Conservation (phyloP, 2,329 filamentous ascomycete genomes). For the Dichotomopilus funicola region DNA sequence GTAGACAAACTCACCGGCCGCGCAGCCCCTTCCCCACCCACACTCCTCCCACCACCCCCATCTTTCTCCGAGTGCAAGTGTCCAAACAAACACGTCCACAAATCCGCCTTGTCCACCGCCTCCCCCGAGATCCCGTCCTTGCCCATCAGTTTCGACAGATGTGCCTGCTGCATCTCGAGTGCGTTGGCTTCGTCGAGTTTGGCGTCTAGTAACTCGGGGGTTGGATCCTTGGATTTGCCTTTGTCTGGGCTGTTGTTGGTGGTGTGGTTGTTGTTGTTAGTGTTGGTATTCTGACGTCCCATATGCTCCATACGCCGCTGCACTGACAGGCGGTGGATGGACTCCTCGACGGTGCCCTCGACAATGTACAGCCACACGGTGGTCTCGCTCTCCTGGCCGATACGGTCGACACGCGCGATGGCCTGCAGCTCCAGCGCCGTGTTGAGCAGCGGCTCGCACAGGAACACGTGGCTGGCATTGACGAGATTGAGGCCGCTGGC, state of each 20-base stretch:
- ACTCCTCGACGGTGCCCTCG: conserved; percentile 85
- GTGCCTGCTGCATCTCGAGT: conserved; percentile 69
- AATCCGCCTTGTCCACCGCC: conserved; percentile 66
- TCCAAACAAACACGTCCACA: conserved; percentile 88
- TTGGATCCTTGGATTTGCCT: conserved; percentile 36
- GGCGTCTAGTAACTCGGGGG: conserved; percentile 48
- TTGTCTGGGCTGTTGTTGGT: conserved; percentile 17
- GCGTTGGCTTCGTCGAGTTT: conserved; percentile 78
- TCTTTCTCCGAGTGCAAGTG: conserved; percentile 25
- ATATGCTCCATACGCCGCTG: conserved; percentile 73
- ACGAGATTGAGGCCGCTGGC: conserved; percentile 85
- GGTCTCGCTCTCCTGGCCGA: conserved; percentile 80
- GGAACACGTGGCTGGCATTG: conserved; percentile 87
- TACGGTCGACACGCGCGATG: conserved; percentile 89
- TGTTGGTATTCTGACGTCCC: conserved; percentile 29
- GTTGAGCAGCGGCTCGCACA: conserved; percentile 90
- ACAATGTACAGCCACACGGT: conserved; percentile 95
- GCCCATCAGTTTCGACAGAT: conserved; percentile 62
- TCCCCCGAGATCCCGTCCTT: conserved; percentile 69
- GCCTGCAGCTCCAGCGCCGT: conserved; percentile 91
- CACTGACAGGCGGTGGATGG: conserved; percentile 83
- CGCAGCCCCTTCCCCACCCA: conserved; percentile 12
- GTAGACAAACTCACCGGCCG: conserved; percentile 30
- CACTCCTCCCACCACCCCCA: conserved; percentile 19
- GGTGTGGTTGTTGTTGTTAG: no score